A percentile compares a stretch with the other conserved stretches of the same genome.
phyloP scores from a whole-genome alignment of 176 grass and related monocot species.

The Musa acuminata region DNA sequence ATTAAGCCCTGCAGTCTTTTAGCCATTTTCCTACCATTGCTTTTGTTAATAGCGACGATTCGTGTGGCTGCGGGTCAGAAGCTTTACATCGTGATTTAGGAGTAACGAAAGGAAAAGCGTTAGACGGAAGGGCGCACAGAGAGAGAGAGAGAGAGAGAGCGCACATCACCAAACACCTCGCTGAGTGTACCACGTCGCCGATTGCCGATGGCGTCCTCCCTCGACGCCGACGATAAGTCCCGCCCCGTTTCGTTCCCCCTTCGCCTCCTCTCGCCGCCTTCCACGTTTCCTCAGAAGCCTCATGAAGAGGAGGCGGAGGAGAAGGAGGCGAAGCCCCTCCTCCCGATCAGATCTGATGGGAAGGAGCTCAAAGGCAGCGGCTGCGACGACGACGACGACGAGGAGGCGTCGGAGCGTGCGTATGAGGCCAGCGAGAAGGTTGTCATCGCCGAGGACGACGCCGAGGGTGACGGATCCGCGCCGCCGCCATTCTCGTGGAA shows the following conservation, averaged over 20 bases:
- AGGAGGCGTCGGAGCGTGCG: not conserved
- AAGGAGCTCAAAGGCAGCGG: not conserved
- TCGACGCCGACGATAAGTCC: not conserved
- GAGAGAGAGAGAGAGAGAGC: not conserved
- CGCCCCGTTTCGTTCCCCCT: not conserved
- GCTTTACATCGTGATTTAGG: not conserved
- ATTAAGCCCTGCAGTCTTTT: too few relatives aligned
- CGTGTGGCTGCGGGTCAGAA: not conserved
- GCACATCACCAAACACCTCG: not conserved
- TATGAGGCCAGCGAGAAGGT: slow-evolving; percentile 8
- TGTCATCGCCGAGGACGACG: not conserved
- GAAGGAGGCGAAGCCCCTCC: not conserved
- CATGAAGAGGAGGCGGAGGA: not conserved
- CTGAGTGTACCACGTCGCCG: not conserved
- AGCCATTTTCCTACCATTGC: too few relatives aligned
- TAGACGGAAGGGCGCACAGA: not conserved
- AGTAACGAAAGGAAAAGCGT: not conserved
- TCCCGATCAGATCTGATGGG: not conserved
- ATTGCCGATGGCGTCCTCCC: not conserved
- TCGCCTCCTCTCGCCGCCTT: not conserved
- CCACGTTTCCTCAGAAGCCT: not conserved
- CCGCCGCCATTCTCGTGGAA: slow-evolving; percentile 11
- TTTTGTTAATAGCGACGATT: not conserved
- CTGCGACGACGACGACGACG: not conserved
- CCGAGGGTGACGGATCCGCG: not conserved